Conservation (phyloP, 768 basidiomycete species). For the Hortiboletus flavorubellus region DNA sequence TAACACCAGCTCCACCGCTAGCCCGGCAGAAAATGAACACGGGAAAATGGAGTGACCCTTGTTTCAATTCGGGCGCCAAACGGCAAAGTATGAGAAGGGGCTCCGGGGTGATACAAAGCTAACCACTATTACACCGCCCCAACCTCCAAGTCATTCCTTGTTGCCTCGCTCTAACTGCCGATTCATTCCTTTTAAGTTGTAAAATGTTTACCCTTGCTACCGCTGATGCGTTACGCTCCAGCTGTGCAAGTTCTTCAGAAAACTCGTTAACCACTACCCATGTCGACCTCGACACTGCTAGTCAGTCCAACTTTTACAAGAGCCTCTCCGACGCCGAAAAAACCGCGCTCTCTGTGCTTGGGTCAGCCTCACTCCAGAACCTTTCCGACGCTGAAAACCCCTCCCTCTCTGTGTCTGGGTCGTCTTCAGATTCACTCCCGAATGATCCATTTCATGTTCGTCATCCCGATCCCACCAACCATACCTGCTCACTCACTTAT, state of each 20-base stretch:
- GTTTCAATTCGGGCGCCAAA: not conserved
- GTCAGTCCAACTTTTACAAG: not conserved
- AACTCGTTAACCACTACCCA: conserved; percentile 14
- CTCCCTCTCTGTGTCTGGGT: not conserved
- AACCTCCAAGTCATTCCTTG: no score
- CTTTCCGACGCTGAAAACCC: conserved; percentile 12
- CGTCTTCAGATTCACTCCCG: conserved; percentile 5
- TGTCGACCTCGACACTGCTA: conserved; percentile 5
- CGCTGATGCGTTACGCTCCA: conserved; percentile 7
- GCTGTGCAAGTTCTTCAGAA: conserved; percentile 11
- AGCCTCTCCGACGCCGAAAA: conserved; percentile 12
- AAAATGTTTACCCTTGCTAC: conserved; percentile 15
- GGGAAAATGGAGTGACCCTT: not conserved
- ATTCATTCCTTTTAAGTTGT: conserved; percentile 12
- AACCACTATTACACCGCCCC: not conserved
- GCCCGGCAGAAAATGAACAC: not conserved
- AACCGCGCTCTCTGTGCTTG: not conserved
- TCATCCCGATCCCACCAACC: not conserved
- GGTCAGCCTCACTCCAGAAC: conserved; percentile 1
- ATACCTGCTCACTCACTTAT: not conserved
- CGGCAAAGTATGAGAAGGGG: conserved; percentile 2
- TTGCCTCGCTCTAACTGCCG: conserved; percentile 7
- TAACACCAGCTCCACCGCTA: conserved; percentile 17
- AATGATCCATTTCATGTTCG: conserved; percentile 12
- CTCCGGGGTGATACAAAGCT: not conserved